Base-by-base conservation (phyloP, 2,329 filamentous ascomycete species). In the Drechslerella stenobrocha region DNA sequence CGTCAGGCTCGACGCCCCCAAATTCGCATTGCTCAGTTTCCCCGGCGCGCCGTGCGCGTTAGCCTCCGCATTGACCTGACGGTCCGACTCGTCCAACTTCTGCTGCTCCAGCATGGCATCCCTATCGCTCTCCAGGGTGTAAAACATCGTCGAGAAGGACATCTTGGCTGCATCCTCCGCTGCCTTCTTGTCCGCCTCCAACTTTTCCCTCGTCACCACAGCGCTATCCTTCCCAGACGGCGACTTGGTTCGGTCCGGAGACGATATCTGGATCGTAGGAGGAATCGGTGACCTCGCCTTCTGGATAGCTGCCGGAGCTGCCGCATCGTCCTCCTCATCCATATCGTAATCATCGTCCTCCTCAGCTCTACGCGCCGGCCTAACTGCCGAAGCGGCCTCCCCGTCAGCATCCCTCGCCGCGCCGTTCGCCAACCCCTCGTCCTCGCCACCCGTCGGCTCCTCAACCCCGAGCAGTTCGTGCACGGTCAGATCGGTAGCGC, bases 61-160 rank as follows among this genome's bases (percentile, higher is more conserved):
- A 70, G 79, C 79, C 77, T 98, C 93, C 11, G 91, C 91, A 76
- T 97, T 92, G 7, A 97, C 87, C 76, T 95, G 90, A 75, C 95
- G 88, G 76, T 98, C 93, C 0, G 95, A 90, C 76, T 97, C 93
- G 75, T 98, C 93, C 23, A 98, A 82, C 76, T 92, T 90, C 76
- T 97, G 90, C 77, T 98, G 93, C 76, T 98, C 93, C 60, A 97
- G 78, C 93, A 98, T 97, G 48, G 93, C 93, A 73, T 92, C 90
- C 57, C 89, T 84, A 75, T 98, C 93, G 75, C 92, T 93, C 77
- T 98, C 93, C 28, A 97, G 81, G 0, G 93, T 96, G 76, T 96
- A 92, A 77, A 97, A 95, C 71, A 96, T 82, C 7, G 90, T 95
- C 75, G 96, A 87, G 77, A 96, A 97, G 77, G 88, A 93, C 73